phyloP scores from a whole-genome alignment of 139 green algal genomes.

The Picochlorum sp. region DNA sequence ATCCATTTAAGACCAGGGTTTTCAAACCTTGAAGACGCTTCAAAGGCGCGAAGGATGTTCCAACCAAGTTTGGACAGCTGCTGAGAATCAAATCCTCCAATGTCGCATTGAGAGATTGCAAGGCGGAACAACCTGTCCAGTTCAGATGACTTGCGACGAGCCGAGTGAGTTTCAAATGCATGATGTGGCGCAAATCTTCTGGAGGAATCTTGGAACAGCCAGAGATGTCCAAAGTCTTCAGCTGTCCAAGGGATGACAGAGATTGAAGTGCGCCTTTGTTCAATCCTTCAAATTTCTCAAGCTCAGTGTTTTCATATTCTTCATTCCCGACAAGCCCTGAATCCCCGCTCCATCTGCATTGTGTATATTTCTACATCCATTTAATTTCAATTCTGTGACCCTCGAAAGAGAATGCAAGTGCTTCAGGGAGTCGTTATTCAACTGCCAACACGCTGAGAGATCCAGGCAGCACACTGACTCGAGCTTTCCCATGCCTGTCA shows the following conservation, averaged over 20 bases:
- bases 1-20: conserved; percentile 19
- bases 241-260: not conserved
- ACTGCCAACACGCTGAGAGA: conserved; percentile 45
- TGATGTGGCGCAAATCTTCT: conserved; percentile 18
- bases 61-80: conserved; percentile 21
- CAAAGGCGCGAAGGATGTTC: conserved; percentile 8
- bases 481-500: conserved; percentile 20
- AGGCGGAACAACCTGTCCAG: conserved; percentile 8
- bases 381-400: conserved; percentile 30
- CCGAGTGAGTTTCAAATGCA: not conserved
- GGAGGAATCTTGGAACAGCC: conserved; percentile 31
- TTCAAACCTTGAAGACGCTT: conserved; percentile 4
- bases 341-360: conserved; percentile 13
- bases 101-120: conserved; percentile 7
- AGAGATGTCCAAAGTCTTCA: conserved; percentile 31
- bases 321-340: conserved; percentile 15
- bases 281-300: conserved; percentile 39
- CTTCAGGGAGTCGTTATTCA: conserved; percentile 24
- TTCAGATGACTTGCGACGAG: not conserved
- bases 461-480: conserved; percentile 16
- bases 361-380: conserved; percentile 37
- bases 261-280: conserved; percentile 6
- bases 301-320: conserved; percentile 15
- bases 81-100: conserved; percentile 16
- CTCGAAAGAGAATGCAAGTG: conserved; percentile 16